A percentile compares a stretch with the other conserved stretches of the same genome.
These are phyloP conservation scores for Solanum clarkiae DNA, from an alignment of 257 asterid genomes.

Conservation along the genomic window DNA sequence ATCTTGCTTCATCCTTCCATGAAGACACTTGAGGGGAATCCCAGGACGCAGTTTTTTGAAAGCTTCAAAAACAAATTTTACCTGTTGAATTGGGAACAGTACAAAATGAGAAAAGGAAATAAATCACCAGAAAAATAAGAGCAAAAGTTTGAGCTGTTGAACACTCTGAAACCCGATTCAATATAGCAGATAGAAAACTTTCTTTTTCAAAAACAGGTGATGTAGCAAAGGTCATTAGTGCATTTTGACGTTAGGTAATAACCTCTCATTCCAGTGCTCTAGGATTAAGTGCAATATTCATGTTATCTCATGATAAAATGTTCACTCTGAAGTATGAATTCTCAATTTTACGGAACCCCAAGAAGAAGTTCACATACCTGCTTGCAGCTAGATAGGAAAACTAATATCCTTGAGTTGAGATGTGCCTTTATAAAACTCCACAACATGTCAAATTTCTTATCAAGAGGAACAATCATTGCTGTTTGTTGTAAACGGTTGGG, in stretches of 20 bases:
- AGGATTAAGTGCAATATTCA: neutral
- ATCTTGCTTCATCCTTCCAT: slow-evolving; percentile 91
- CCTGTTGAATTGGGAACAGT: slow-evolving; percentile 26
- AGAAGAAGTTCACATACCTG: slow-evolving; percentile 38
- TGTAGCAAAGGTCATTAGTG: neutral
- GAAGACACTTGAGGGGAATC: slow-evolving; percentile 70
- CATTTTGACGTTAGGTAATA: neutral
- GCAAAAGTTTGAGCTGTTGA: neutral
- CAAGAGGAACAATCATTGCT: slow-evolving; percentile 71
- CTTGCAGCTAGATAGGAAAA: slow-evolving; percentile 84
- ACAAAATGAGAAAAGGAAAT: neutral
- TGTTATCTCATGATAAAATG: neutral
- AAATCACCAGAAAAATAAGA: neutral
- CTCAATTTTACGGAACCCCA: neutral
- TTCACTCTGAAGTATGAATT: neutral
- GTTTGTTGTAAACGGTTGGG: slow-evolving; percentile 77
- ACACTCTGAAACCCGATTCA: neutral
- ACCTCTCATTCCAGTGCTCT: neutral
- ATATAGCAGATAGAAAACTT: neutral
- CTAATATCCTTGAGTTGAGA: slow-evolving; percentile 71
- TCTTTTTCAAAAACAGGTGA: neutral
- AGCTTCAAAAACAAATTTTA: slow-evolving; percentile 63
- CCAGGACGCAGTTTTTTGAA: slow-evolving; percentile 98
- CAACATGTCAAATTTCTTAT: slow-evolving; percentile 74
- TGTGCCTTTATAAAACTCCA: slow-evolving; percentile 92